These are phyloP conservation scores for Schizochytrium sp. DNA, from an alignment of 108 stramenopile species.

Conservation along the genomic window DNA sequence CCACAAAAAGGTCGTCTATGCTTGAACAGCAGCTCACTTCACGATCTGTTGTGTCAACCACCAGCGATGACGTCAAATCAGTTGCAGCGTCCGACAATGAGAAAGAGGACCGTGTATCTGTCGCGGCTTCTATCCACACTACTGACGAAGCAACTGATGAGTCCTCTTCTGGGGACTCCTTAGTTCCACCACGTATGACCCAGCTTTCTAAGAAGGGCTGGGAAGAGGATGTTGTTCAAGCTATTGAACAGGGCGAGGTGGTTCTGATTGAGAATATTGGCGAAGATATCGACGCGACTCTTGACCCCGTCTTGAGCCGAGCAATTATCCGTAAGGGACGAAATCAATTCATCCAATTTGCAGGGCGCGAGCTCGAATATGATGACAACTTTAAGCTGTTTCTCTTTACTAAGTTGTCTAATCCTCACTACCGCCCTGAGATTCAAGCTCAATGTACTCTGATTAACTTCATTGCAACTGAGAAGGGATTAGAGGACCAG, in stretches of 20 bases:
- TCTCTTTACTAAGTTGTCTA: constrained; percentile 88
- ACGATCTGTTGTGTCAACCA: too few relatives aligned
- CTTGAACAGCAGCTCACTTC: background rate
- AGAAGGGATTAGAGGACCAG: constrained; percentile 89
- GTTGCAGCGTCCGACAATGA: background rate
- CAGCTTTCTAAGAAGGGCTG: constrained; percentile 88
- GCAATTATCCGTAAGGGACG: constrained; percentile 88
- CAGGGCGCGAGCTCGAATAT: constrained; percentile 90
- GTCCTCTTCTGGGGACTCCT: background rate
- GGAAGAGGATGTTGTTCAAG: constrained; percentile 79
- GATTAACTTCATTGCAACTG: constrained; percentile 93
- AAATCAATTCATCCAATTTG: constrained; percentile 82
- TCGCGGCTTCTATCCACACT: background rate
- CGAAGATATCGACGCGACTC: constrained; percentile 87
- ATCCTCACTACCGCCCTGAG: constrained; percentile 94
- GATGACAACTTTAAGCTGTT: constrained; percentile 86
- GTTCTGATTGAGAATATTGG: constrained; percentile 91
- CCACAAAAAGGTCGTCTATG: background rate
- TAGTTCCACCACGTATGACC: constrained; percentile 39
- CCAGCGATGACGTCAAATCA: too few relatives aligned
- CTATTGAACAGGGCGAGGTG: constrained; percentile 83
- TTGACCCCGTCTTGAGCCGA: constrained; percentile 87
- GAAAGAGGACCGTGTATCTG: background rate
- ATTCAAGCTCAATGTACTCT: constrained; percentile 90
- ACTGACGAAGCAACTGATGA: background rate